Percentiles rank a stretch among this genome's conserved stretches.
Evolutionary conservation across 2,329 filamentous ascomycete genomes (phyloP).

Genomic region (Diaporthe helianthi): DNA sequence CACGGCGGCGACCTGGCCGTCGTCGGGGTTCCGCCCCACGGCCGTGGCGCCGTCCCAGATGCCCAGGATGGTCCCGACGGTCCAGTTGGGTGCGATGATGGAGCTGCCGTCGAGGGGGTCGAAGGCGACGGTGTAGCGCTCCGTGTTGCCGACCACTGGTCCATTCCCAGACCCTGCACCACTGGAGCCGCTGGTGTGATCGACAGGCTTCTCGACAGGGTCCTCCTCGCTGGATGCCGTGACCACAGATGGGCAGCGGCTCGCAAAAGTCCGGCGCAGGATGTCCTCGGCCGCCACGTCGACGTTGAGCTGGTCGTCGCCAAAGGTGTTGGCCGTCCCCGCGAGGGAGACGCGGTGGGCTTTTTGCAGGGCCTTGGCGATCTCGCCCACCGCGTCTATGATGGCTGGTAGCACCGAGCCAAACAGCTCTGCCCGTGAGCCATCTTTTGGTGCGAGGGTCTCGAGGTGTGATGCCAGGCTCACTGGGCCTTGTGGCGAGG

Average conservation of each 20-base stretch:
- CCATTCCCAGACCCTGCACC: no score
- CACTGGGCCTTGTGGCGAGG: background rate
- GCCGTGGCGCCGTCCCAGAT: conserved; percentile 61
- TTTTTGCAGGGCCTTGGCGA: conserved; percentile 52
- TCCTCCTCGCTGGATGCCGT: conserved; percentile 68
- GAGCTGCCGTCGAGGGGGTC: conserved; percentile 70
- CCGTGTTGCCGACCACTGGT: conserved; percentile 34
- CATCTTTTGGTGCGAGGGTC: conserved; percentile 37
- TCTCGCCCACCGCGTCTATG: conserved; percentile 52
- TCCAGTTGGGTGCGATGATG: conserved; percentile 65
- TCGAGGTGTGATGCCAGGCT: conserved; percentile 36
- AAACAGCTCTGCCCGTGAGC: conserved; percentile 45
- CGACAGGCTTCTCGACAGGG: conserved; percentile 54
- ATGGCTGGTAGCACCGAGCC: conserved; percentile 57
- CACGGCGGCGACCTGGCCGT: conserved; percentile 55
- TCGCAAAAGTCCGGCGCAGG: conserved; percentile 53
- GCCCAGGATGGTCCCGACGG: conserved; percentile 65
- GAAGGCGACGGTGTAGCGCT: conserved; percentile 66
- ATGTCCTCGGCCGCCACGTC: conserved; percentile 59
- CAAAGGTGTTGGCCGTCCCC: conserved; percentile 63
- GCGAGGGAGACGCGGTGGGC: conserved; percentile 55
- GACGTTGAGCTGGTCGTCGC: conserved; percentile 66
- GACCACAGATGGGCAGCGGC: conserved; percentile 50
- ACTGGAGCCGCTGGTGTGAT: conserved; percentile 30
- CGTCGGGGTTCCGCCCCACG: conserved; percentile 46